These are phyloP conservation scores for Eucalyptus decipiens DNA, from an alignment of 345 rosid species.

Conservation along the genomic window DNA sequence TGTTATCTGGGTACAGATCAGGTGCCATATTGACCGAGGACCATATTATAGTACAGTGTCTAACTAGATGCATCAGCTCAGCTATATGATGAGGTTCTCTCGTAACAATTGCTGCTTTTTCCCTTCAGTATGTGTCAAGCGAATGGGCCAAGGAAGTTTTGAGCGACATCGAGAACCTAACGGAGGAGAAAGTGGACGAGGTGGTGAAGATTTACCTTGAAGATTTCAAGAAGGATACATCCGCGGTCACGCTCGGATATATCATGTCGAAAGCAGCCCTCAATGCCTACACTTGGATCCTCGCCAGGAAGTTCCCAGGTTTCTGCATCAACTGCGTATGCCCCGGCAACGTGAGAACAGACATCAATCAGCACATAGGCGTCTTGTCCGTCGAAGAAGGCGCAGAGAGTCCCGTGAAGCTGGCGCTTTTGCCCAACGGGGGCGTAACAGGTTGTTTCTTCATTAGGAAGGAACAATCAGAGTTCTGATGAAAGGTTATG, in stretches of 20 bases:
- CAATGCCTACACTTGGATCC: conserved; percentile 27
- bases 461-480: conserved; percentile 7
- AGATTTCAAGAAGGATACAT: not conserved
- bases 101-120: not conserved
- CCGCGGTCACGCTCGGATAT: conserved; percentile 6
- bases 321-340: conserved; percentile 32
- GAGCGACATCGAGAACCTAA: not conserved
- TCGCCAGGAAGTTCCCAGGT: conserved; percentile 19
- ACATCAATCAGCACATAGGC: conserved; percentile 18
- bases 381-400: conserved; percentile 23
- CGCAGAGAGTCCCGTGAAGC: conserved; percentile 16
- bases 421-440: conserved; percentile 22
- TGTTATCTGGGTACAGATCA: not conserved
- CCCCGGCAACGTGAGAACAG: conserved; percentile 37
- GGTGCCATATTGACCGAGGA: not conserved
- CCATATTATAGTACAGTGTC: not conserved
- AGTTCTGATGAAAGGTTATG: not conserved
- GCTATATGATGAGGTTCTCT: not conserved
- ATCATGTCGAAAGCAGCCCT: conserved; percentile 27
- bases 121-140: not conserved
- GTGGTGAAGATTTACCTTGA: not conserved
- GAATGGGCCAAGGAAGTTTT: not conserved
- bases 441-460: conserved; percentile 34
- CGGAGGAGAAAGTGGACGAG: not conserved
- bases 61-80: not conserved